Conservation (phyloP, 1,284 basidiomycete genomes). For the Sphagnurus paluster region DNA sequence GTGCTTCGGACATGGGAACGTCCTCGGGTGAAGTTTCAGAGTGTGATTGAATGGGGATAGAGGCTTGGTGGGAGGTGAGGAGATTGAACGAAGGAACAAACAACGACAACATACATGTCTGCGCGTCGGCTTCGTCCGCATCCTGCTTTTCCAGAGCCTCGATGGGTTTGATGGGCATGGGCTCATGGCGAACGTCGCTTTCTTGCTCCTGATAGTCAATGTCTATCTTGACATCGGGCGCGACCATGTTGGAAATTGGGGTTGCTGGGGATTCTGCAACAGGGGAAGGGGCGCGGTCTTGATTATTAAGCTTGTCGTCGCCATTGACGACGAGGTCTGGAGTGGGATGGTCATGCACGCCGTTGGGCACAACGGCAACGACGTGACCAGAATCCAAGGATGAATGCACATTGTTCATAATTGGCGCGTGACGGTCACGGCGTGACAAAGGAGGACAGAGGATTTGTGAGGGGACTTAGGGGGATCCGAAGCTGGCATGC, state of each 20-base stretch:
- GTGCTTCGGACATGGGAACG: slow-evolving; percentile 37
- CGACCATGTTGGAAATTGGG: slow-evolving; percentile 50
- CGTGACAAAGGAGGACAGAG: slow-evolving; percentile 50
- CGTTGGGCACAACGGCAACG: slow-evolving; percentile 5
- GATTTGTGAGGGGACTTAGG: slow-evolving; percentile 73
- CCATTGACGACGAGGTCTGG: slow-evolving; percentile 37
- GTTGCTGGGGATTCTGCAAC: slow-evolving; percentile 59
- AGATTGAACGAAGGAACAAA: slow-evolving; percentile 21
- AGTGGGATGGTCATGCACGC: slow-evolving; percentile 25
- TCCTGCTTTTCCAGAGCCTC: slow-evolving; percentile 29
- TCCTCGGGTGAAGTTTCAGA: slow-evolving; percentile 52
- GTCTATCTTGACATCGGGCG: slow-evolving; percentile 59
- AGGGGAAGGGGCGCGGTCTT: slow-evolving; percentile 29
- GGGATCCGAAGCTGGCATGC: slow-evolving; percentile 67
- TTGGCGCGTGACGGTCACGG: slow-evolving; percentile 57
- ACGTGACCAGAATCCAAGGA: slow-evolving; percentile 30
- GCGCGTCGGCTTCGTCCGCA: slow-evolving; percentile 39
- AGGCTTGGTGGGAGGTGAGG: slow-evolving; percentile 30
- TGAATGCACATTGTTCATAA: slow-evolving; percentile 51
- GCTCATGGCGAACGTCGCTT: slow-evolving; percentile 63
- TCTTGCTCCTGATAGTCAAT: slow-evolving; percentile 60
- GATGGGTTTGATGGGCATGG: slow-evolving; percentile 43
- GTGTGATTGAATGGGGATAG: slow-evolving; percentile 45
- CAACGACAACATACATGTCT: slow-evolving; percentile 47
- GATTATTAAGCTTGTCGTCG: slow-evolving; percentile 31